Conservation (phyloP, 352 stramenopile genomes). For the Pythium biforme region DNA sequence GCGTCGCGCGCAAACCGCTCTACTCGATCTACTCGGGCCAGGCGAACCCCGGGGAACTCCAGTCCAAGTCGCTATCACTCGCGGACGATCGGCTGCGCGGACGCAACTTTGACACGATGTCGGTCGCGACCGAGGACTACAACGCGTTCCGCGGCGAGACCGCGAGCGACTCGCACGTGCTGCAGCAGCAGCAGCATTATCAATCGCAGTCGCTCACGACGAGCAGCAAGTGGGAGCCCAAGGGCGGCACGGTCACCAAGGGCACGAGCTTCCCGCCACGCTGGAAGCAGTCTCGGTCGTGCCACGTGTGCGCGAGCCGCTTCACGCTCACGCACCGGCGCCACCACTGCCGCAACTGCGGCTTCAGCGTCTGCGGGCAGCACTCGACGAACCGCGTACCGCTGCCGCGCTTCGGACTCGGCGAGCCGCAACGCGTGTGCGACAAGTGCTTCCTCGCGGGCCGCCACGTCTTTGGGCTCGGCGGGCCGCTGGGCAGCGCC, state of each 20-base stretch:
- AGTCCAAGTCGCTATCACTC: conserved; percentile 53
- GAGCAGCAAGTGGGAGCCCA: conserved; percentile 18
- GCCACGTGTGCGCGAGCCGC: conserved; percentile 56
- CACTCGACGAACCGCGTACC: conserved; percentile 80
- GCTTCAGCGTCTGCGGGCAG: conserved; percentile 66
- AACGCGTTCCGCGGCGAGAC: conserved; percentile 26
- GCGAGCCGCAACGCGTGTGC: conserved; percentile 72
- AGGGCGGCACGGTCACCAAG: conserved; percentile 16
- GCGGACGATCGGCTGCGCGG: conserved; percentile 64
- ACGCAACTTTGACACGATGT: conserved; percentile 60
- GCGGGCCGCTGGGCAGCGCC: background rate
- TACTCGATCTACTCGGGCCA: conserved; percentile 40
- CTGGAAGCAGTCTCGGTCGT: conserved; percentile 74
- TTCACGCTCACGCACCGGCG: conserved; percentile 76
- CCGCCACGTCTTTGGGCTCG: conserved; percentile 43
- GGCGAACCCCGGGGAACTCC: conserved; percentile 20
- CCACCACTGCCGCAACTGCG: conserved; percentile 83
- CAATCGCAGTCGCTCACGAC: background rate
- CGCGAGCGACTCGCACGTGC: conserved; percentile 32
- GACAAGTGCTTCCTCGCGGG: conserved; percentile 79
- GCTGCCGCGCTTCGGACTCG: conserved; percentile 68
- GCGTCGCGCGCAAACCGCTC: conserved; percentile 24
- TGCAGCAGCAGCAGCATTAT: conserved; percentile 25
- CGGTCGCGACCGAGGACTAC: conserved; percentile 50
- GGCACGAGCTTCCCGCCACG: conserved; percentile 53